phyloP scores from a whole-genome alignment of 2,329 filamentous ascomycete genomes.

The Sphaceloma murrayae region DNA sequence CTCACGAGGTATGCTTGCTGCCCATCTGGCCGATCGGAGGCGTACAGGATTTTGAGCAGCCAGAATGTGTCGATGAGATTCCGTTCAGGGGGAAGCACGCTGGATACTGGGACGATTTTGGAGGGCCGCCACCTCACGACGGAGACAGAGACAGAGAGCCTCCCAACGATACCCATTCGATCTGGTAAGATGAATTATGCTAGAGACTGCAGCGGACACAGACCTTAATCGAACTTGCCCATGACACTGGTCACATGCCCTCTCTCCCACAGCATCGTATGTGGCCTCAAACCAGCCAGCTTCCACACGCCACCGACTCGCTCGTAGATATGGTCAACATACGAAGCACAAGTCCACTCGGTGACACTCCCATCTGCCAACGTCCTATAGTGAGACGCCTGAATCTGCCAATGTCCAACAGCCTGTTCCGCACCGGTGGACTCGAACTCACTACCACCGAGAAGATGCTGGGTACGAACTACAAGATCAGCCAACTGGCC shows the following conservation, averaged over 20 bases:
- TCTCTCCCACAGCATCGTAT: conserved; percentile 11
- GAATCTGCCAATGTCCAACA: conserved; percentile 1
- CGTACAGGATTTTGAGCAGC: conserved; percentile 44
- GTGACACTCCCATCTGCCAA: background rate
- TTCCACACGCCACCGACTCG: conserved; percentile 2
- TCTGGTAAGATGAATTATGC: too few relatives aligned
- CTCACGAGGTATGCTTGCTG: conserved; percentile 50
- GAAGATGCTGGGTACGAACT: conserved; percentile 5
- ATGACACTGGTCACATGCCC: conserved; percentile 1
- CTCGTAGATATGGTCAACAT: conserved; percentile 13
- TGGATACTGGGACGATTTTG: conserved; percentile 23
- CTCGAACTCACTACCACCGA: conserved; percentile 1
- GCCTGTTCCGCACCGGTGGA: background rate
- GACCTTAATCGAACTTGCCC: background rate
- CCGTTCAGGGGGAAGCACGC: conserved; percentile 22
- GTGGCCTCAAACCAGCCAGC: conserved; percentile 1
- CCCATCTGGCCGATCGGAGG: conserved; percentile 55
- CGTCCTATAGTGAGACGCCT: conserved; percentile 1
- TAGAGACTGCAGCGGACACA: too few relatives aligned
- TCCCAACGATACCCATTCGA: background rate
- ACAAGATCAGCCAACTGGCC: conserved; percentile 42
- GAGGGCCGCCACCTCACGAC: conserved; percentile 5
- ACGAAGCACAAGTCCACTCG: conserved; percentile 1
- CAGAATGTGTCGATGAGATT: conserved; percentile 31
- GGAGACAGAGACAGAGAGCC: background rate